Conservation (phyloP, 345 rosid genomes). For the Aurinia saxatilis region DNA sequence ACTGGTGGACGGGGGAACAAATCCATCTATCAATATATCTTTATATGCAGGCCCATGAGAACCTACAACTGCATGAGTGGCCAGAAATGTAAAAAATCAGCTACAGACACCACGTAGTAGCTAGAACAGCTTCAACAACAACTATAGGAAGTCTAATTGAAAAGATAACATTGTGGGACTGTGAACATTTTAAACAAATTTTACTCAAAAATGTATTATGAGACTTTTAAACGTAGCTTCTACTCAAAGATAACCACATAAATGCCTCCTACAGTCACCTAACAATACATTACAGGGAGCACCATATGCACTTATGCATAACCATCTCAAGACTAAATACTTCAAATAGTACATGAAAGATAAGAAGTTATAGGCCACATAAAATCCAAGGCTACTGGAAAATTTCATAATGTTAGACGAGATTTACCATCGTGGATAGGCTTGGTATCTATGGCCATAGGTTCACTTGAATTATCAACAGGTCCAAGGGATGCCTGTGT, state of each 20-base stretch:
- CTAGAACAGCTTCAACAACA: background rate
- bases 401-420: background rate
- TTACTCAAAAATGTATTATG: background rate
- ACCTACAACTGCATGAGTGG: constrained; percentile 38
- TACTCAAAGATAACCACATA: background rate
- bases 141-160: background rate
- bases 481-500: constrained; percentile 46
- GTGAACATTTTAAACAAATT: background rate
- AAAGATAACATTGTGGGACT: constrained; percentile 1
- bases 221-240: constrained; percentile 7
- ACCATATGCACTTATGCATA: background rate
- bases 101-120: constrained; percentile 6
- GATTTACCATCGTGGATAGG: constrained; percentile 61
- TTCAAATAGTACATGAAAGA: background rate
- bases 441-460: constrained; percentile 69
- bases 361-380: background rate
- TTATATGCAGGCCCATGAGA: constrained; percentile 54
- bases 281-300: constrained; percentile 9
- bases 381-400: constrained; percentile 6
- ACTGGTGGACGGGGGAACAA: constrained; percentile 74
- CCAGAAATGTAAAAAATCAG: constrained; percentile 15
- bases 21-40: constrained; percentile 87
- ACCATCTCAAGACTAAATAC: background rate
- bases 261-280: constrained; percentile 8
- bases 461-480: constrained; percentile 59